phyloP scores from a whole-genome alignment of 306 rosid genomes.

The Spatholobus suberectus region DNA sequence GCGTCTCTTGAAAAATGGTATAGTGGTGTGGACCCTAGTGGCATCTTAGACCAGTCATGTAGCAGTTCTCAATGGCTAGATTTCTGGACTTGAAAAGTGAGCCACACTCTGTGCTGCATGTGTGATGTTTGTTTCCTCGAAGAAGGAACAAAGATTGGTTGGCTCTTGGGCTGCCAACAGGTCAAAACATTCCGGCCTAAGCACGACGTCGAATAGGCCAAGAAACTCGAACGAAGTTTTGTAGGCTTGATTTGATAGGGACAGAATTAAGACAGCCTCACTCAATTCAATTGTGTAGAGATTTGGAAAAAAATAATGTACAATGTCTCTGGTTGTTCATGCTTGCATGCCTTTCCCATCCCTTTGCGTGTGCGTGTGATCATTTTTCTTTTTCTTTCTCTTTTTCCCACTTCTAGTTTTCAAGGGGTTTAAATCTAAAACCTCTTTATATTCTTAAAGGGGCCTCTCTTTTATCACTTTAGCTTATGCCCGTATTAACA shows the following conservation, averaged over 20 bases:
- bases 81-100: constrained; percentile 62
- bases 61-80: constrained; percentile 67
- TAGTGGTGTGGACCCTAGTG: constrained; percentile 53
- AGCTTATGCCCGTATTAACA: constrained; percentile 22
- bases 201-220: constrained; percentile 30
- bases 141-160: constrained; percentile 40
- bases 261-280: constrained; percentile 45
- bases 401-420: neutral
- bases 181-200: constrained; percentile 27
- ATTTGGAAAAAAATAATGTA: constrained; percentile 45
- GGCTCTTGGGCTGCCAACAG: constrained; percentile 11
- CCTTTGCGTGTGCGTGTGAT: constrained; percentile 14
- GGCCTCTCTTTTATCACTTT: neutral
- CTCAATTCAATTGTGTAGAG: constrained; percentile 29
- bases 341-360: constrained; percentile 38
- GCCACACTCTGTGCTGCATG: constrained; percentile 34
- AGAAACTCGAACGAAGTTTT: constrained; percentile 37
- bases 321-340: constrained; percentile 38
- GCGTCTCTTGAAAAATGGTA: constrained; percentile 69
- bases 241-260: constrained; percentile 48
- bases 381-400: constrained; percentile 2
- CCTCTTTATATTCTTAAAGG: constrained; percentile 25
- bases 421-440: constrained; percentile 10
- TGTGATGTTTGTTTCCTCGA: constrained; percentile 22
- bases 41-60: constrained; percentile 57